Evolutionary conservation across 495 filamentous ascomycete genomes (phyloP), one percentile per base, ranked within the genome.

Genomic region (Mytilinidion resinicola): DNA sequence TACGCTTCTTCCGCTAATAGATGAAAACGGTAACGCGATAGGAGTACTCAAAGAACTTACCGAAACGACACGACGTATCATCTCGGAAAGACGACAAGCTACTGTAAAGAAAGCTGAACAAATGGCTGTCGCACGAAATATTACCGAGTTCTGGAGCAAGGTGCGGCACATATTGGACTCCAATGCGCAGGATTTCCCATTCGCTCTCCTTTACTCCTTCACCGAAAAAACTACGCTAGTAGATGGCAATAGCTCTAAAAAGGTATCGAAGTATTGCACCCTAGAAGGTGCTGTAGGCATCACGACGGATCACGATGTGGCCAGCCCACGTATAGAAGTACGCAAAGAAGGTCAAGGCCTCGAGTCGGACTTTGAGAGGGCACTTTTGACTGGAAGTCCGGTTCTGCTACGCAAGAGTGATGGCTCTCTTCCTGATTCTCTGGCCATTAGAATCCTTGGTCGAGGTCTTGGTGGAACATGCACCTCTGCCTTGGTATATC

Each of bases 241-340:
- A 25, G 42, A 46, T 46, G 25, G 6, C 25, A 30, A 6, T 30
- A 30, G 25, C 25, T 6, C 3, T 30, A 30, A 55, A 35, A 43
- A 9, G 10, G 20, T 52, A 4, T 36, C 56, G 9, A 41, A 37
- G 5, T 49, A 21, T 7, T 53, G 48, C n/a, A 43, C 3, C 9
- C 34, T 61, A 5, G 59, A 61, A 52, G 44, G 59, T 51, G n/a
- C 33, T 14, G 17, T 61, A 20, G 59, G 59, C 36, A 34, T 61
- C 46, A 49, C 21, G 30, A 33, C 33, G 9, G 44, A 52, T 38
- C 30, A 55, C 11, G 41, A 25, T 9, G 11, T 49, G 17, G 52
- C 44, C 15, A 19, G 36, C 10, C 21, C 54, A 20, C 5, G 37
- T 15, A 12, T 56, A 5, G 59, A 61, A n/a, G 25, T 56, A 4